Conservation (phyloP, 352 stramenopile species). For the Albugo laibachii region DNA sequence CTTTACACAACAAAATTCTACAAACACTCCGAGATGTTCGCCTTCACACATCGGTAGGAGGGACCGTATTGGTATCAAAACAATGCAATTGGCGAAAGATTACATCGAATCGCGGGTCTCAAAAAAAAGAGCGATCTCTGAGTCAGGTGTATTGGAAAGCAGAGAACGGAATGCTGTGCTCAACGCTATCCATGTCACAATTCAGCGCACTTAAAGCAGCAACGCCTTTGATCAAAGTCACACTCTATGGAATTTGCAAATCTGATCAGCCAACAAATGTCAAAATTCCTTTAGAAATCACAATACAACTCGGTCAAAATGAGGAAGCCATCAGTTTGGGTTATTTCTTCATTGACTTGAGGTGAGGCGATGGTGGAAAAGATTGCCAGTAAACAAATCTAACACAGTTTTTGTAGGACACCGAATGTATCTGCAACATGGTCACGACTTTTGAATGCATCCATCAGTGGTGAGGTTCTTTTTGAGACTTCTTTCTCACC, state of each 20-base stretch:
- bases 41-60: no score
- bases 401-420: conserved; percentile 15
- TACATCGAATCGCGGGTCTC: no score
- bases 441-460: conserved; percentile 52
- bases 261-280: conserved; percentile 5
- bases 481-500: conserved; percentile 23
- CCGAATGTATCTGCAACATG: conserved; percentile 42
- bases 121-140: no score
- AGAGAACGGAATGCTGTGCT: conserved; percentile 28
- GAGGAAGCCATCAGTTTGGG: conserved; percentile 31
- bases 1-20: no score
- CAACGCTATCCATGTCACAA: conserved; percentile 32
- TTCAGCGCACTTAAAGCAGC: conserved; percentile 51
- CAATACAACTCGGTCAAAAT: conserved; percentile 1
- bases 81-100: no score
- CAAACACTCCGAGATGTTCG: no score
- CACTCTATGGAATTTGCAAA: conserved; percentile 35
- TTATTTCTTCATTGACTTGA: conserved; percentile 68
- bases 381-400: not conserved
- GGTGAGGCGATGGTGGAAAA: conserved; percentile 10
- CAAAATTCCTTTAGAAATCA: conserved; percentile 6
- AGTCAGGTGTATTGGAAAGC: conserved; percentile 11
- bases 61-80: no score
- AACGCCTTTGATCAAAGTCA: conserved; percentile 38
- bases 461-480: conserved; percentile 44